Evolutionary conservation across 1,139 yeast genomes (phyloP), one percentile per base, ranked within the genome.

Genomic region (Taphrina deformans): DNA sequence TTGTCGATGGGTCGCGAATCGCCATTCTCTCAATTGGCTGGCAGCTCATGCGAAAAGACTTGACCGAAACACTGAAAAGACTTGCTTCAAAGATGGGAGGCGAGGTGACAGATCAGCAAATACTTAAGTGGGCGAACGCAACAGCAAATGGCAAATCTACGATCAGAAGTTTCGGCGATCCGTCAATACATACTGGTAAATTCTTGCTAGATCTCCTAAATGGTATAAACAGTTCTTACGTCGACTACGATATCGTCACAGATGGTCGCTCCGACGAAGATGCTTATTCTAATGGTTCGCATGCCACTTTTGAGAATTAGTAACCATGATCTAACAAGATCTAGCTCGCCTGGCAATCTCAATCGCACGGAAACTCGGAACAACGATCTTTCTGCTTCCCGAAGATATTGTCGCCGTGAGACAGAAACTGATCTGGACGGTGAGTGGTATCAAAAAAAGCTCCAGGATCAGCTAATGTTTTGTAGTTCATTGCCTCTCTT

Each of bases 1-100:
- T 93, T 71, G 89, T 90, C 55, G 99, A 93, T 76, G 98, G 98
- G 70, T 88, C 88, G 74, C 89, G 88, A 74, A 82, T 95, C 64
- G 82, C 95, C 71, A 90, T 96, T 0, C 82, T 95, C 72, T 99
- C 96, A n/a, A 83, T 93, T 68, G 98, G 93, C 45, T 93, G 99
- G 99, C 99, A 93, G 80, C 83, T 93, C 73, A 93, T 93, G 99
- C 87, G 99, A 77, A 86, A 96, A 76, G 93, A 93, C 77, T 93
- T 93, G 72, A 87, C 87, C 67, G 83, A 86, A 70, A 93, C 99
- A 0, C 83, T 93, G 74, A 81, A 88, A 66, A 82, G 85, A 62
- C 81, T 93, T 71, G 63, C 63, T 2, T 83, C 92, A 5, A 80
- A 86, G 67, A 83, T 85, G 68, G 96, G 93, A 62, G 82, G 82